Percentiles rank a stretch among this genome's conserved stretches.
Evolutionary conservation across 1,284 basidiomycete genomes (phyloP).

Genomic region (Naganishia sp.): DNA sequence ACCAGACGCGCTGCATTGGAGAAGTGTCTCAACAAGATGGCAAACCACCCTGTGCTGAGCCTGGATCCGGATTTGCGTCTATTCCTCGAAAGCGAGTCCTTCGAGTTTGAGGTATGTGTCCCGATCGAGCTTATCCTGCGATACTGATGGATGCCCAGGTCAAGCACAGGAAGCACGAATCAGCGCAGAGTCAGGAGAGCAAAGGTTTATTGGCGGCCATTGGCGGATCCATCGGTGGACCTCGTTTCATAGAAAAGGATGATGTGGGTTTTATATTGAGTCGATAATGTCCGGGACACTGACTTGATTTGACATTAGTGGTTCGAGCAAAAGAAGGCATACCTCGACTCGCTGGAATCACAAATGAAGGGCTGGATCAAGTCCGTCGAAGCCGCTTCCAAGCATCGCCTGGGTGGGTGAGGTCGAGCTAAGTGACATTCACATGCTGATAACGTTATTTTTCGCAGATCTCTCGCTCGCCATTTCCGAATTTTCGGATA

Average conservation of each 20-base stretch:
- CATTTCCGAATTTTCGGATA: slow-evolving; percentile 71
- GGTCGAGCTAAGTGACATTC: neutral
- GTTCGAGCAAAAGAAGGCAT: slow-evolving; percentile 85
- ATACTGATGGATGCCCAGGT: slow-evolving; percentile 60
- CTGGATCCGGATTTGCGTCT: slow-evolving; percentile 80
- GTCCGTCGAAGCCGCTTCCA: slow-evolving; percentile 77
- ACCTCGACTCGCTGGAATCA: slow-evolving; percentile 85
- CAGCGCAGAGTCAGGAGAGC: slow-evolving; percentile 66
- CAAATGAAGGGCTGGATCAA: slow-evolving; percentile 84
- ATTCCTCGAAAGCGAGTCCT: slow-evolving; percentile 85
- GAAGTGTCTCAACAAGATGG: slow-evolving; percentile 83
- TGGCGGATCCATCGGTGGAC: slow-evolving; percentile 73
- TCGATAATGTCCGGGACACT: too few species aligned
- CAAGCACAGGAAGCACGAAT: slow-evolving; percentile 77
- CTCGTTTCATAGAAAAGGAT: slow-evolving; percentile 88
- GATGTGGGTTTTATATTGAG: slow-evolving; percentile 60
- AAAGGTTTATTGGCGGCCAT: slow-evolving; percentile 67
- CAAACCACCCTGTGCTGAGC: slow-evolving; percentile 79
- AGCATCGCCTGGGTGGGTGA: slow-evolving; percentile 68
- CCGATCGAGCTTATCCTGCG: neutral
- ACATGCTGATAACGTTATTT: neutral
- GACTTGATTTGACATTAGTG: slow-evolving; percentile 59
- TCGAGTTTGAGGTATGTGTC: slow-evolving; percentile 69
- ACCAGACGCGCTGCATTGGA: slow-evolving; percentile 80
- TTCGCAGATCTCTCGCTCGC: slow-evolving; percentile 66